Conservation (phyloP, 176 grass and related monocot species). For the Typha latifolia region DNA sequence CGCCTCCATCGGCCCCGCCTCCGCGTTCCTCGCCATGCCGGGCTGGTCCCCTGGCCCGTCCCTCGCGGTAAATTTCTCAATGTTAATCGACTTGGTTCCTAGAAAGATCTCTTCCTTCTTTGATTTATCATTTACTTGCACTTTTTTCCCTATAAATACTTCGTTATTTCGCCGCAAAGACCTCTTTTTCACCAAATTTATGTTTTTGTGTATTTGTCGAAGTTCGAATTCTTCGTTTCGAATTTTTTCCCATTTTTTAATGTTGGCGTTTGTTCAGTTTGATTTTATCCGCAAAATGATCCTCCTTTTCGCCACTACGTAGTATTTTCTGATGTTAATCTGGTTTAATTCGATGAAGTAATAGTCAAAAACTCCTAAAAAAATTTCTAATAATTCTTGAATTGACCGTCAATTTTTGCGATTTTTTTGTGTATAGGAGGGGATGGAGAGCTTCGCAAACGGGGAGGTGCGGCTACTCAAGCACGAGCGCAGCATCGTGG, state of each 20-base stretch:
- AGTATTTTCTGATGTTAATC: neutral
- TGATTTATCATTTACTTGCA: too few relatives aligned
- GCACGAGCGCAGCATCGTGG: constrained; percentile 50
- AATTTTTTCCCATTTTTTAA: neutral
- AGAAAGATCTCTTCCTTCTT: neutral
- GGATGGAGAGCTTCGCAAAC: constrained; percentile 63
- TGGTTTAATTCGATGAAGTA: neutral
- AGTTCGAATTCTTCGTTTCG: neutral
- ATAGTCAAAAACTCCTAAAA: neutral
- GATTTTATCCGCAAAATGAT: neutral
- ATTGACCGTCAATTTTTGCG: neutral
- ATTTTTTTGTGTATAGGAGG: constrained; percentile 26
- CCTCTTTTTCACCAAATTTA: neutral
- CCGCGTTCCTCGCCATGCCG: constrained; percentile 66
- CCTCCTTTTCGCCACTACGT: neutral
- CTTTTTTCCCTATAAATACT: too few relatives aligned
- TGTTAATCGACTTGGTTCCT: neutral
- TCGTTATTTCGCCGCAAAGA: too few relatives aligned
- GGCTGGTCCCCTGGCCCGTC: constrained; percentile 58
- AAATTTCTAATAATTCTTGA: neutral
- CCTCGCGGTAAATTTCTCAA: constrained; percentile 24
- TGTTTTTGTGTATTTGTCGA: neutral
- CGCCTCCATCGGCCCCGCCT: constrained; percentile 59
- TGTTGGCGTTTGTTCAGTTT: neutral
- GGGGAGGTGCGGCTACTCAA: constrained; percentile 48